Base-by-base conservation (phyloP, 257 asterid genomes). In the Rhazya stricta region DNA sequence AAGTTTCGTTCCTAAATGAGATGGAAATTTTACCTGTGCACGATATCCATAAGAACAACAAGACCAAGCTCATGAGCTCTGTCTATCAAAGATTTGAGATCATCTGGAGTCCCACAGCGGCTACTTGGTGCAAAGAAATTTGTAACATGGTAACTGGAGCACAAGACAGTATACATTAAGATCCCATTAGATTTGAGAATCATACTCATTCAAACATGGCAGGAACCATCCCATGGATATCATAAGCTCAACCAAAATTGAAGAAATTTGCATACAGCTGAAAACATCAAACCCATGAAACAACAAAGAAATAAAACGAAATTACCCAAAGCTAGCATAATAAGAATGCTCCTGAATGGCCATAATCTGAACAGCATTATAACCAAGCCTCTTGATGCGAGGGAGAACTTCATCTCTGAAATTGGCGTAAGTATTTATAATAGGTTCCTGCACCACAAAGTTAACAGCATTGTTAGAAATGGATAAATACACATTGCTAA, bases 271-370 rank as follows among this genome's bases (percentile, higher is more conserved):
- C 9, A 9, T 30, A 65, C 3, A 16, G 5, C 27, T 41, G 32
- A 51, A 54, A 50, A 18, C 45, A 29, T 30, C 63, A 71, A 71
- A 48, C 42, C 29, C 63, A 16, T 50, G 46, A 65, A 68, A 67
- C 67, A 76, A 34, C 36, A 76, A 69, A 42, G 36, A 70, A 61
- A 72, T 74, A 11, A 36, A 65, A 73, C 29, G 61, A 34, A 57
- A 76, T 74, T 95, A 95, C 99, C 99, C 99, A 80, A 95, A 95
- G 83, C 99, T 91, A 80, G 97, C 99, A 87, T 95, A 95, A 82
- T 95, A 95, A 46, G 99, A 91, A 84, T 95, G 99, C 92, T 95
- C 99, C 86, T 92, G 99, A 82, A 95, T 95, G 75, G 99, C 99
- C 99, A 95, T 95, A 66, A 95, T 87, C 86, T 95, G 99, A 85